These are phyloP conservation scores for Arctium minus DNA, from an alignment of 129 eudicot genomes.

Conservation along the genomic window DNA sequence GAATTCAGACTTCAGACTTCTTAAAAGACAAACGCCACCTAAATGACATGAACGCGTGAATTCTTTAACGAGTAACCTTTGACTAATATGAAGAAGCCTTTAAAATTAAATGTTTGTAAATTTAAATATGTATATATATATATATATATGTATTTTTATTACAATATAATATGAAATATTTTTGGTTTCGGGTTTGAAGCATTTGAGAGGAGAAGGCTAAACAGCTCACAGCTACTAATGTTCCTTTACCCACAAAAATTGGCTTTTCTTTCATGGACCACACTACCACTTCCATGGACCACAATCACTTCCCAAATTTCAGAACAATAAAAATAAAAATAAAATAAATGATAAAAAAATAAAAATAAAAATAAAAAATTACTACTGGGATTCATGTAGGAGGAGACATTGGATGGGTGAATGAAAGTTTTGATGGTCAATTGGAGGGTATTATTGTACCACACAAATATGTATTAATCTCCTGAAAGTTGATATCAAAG, in stretches of 20 bases:
- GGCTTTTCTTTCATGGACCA: slow-evolving; percentile 39
- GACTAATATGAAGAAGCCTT: neutral
- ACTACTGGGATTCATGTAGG: neutral
- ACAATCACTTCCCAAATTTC: slow-evolving; percentile 8
- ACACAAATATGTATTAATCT: neutral
- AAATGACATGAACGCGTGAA: neutral
- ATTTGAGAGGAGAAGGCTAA: slow-evolving; percentile 9
- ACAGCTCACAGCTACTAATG: slow-evolving; percentile 26
- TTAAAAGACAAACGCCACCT: too few relatives aligned
- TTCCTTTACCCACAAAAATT: slow-evolving; percentile 27
- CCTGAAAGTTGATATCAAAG: too few relatives aligned
- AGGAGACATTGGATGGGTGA: neutral
- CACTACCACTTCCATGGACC: slow-evolving; percentile 38
- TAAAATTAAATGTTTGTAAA: neutral
- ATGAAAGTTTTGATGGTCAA: too few relatives aligned
- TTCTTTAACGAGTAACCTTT: neutral
- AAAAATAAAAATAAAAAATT: neutral
- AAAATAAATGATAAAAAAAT: neutral
- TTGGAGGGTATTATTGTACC: neutral
- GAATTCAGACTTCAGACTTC: too few relatives aligned
- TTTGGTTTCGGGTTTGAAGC: neutral
- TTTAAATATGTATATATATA: neutral
- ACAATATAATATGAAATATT: neutral
- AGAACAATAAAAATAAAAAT: neutral
- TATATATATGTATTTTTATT: neutral